Percentiles rank a stretch among this genome's conserved stretches.
phyloP scores from a whole-genome alignment of 2,329 filamentous ascomycete species.

The Colletotrichum australisinense region DNA sequence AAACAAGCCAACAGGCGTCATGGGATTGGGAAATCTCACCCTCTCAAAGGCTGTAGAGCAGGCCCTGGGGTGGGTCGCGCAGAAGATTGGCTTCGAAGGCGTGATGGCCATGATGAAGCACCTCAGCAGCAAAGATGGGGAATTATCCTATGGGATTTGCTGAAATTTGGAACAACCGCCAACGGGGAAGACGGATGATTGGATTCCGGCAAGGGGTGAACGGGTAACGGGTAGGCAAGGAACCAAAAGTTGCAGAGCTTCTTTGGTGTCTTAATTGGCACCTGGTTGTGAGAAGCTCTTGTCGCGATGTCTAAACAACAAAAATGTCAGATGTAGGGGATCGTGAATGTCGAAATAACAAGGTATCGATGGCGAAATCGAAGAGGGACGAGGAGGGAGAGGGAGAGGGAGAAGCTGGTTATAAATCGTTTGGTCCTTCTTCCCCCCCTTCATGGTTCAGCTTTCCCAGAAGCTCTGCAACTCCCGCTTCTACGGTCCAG shows the following conservation, averaged over 20 bases:
- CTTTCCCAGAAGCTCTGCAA: constrained; percentile 35
- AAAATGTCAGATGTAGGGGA: constrained; percentile 15
- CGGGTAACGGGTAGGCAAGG: not conserved
- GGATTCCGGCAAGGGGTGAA: constrained; percentile 1
- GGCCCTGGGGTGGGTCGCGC: constrained; percentile 92
- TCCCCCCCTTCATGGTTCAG: constrained; percentile 15
- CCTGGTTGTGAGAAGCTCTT: constrained; percentile 35
- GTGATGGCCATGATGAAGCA: constrained; percentile 57
- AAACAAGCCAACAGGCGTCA: constrained; percentile 17
- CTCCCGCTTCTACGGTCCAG: constrained; percentile 9
- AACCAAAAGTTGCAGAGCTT: constrained; percentile 33
- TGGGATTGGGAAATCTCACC: constrained; percentile 61
- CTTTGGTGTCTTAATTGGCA: not conserved
- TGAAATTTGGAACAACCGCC: constrained; percentile 11
- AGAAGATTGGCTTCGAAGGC: constrained; percentile 81
- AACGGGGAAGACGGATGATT: constrained; percentile 12
- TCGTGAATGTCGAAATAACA: constrained; percentile 34
- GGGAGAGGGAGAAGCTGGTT: constrained; percentile 19
- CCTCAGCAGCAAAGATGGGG: constrained; percentile 28
- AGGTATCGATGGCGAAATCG: constrained; percentile 34
- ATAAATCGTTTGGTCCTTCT: constrained; percentile 29
- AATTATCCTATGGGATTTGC: constrained; percentile 14
- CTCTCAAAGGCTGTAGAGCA: constrained; percentile 98
- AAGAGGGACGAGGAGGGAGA: constrained; percentile 1
- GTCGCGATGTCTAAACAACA: constrained; percentile 23